Evolutionary conservation across 345 rosid species (phyloP).

Genomic region (Sisymbrium irio): DNA sequence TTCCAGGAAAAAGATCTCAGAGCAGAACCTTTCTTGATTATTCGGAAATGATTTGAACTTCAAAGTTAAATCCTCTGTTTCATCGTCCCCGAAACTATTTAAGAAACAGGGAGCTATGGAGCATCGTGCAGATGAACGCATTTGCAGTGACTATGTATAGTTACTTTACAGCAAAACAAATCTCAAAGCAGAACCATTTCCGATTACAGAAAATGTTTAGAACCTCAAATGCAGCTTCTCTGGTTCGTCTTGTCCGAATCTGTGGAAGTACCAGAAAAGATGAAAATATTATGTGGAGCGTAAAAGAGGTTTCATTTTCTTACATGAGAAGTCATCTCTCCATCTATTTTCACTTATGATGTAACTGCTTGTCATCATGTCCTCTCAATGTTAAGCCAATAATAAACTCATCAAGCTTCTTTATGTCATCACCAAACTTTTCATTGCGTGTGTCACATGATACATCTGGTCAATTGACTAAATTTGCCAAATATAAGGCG

Average conservation of each 20-base stretch:
- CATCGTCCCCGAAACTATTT: neutral
- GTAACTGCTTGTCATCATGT: slow-evolving; percentile 24
- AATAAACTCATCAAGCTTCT: slow-evolving; percentile 16
- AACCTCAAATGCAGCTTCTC: neutral
- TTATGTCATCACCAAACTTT: slow-evolving; percentile 31
- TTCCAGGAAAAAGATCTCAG: slow-evolving; percentile 2
- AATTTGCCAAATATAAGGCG: slow-evolving; percentile 10
- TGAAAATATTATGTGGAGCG: neutral
- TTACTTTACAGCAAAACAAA: slow-evolving; percentile 1
- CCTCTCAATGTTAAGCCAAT: slow-evolving; percentile 28
- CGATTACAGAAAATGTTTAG: neutral
- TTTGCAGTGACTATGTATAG: neutral
- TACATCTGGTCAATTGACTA: slow-evolving; percentile 9
- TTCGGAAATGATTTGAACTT: neutral
- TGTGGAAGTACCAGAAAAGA: neutral
- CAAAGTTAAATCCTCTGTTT: neutral
- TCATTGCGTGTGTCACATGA: slow-evolving; percentile 20
- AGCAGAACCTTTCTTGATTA: neutral
- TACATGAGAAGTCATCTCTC: slow-evolving; percentile 5
- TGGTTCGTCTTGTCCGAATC: slow-evolving; percentile 6
- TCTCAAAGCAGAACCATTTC: neutral
- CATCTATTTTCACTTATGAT: slow-evolving; percentile 3
- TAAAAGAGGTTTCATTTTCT: slow-evolving; percentile 1
- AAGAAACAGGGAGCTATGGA: neutral
- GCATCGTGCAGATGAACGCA: neutral